A percentile compares a stretch with the other conserved stretches of the same genome.
Evolutionary conservation across 306 rosid genomes (phyloP).

Genomic region (Astragalus glycyphyllos): DNA sequence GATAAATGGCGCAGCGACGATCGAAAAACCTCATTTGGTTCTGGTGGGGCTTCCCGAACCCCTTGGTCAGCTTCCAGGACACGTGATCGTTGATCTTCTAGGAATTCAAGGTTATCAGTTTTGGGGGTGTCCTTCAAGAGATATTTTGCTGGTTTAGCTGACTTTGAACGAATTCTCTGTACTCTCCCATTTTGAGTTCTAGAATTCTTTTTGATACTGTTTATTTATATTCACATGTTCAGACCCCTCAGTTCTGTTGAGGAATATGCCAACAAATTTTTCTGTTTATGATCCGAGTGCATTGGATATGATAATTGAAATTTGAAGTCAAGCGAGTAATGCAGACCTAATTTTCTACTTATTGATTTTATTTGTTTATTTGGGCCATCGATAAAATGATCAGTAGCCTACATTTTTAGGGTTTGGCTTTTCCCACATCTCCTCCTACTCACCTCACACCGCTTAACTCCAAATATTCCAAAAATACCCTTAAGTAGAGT

Average conservation of each 20-base stretch:
- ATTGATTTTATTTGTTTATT: background rate
- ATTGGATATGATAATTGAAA: conserved; percentile 37
- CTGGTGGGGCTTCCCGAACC: conserved; percentile 57
- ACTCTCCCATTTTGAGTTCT: conserved; percentile 29
- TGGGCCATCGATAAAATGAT: background rate
- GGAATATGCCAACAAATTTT: conserved; percentile 40
- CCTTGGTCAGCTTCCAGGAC: conserved; percentile 82
- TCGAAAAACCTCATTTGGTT: conserved; percentile 56
- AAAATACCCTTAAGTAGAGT: no score
- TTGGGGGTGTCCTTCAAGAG: background rate
- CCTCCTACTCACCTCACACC: no score
- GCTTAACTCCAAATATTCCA: no score
- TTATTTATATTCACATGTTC: conserved; percentile 38
- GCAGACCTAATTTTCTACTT: background rate
- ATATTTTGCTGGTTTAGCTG: conserved; percentile 14
- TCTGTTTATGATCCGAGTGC: conserved; percentile 39
- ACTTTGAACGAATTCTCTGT: conserved; percentile 31
- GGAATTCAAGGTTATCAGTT: no score
- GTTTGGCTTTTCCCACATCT: no score
- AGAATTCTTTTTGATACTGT: conserved; percentile 48
- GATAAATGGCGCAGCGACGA: conserved; percentile 85
- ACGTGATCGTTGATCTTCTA: conserved; percentile 50
- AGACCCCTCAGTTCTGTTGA: conserved; percentile 30
- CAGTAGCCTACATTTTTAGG: background rate
- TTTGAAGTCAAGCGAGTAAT: conserved; percentile 15